Evolutionary conservation across 2,329 filamentous ascomycete genomes (phyloP).

Genomic region (Phialocephala subalpina): DNA sequence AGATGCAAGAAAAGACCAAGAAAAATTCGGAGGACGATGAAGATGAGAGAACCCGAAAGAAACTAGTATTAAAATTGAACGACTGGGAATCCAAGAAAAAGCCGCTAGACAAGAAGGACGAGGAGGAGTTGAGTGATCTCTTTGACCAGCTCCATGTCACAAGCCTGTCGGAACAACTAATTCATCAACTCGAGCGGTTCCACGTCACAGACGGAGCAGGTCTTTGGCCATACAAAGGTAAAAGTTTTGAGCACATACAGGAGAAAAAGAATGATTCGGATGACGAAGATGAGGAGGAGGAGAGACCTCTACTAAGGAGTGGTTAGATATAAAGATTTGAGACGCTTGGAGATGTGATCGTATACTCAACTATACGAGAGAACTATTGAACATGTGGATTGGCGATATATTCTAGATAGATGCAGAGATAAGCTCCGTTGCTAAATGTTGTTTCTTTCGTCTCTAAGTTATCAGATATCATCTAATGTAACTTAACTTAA

Average conservation of each 20-base stretch:
- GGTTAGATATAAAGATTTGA: too few relatives aligned
- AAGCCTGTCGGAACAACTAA: constrained; percentile 13
- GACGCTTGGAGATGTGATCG: too few relatives aligned
- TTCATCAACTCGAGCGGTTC: constrained; percentile 8
- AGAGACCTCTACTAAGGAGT: constrained; percentile 1
- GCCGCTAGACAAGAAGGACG: neutral
- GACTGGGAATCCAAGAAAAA: neutral
- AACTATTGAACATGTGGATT: too few relatives aligned
- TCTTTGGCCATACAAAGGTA: constrained; percentile 8
- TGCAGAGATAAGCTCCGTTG: constrained; percentile 5
- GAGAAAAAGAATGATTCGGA: constrained; percentile 8
- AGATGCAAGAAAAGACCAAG: neutral
- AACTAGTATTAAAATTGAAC: constrained; percentile 2
- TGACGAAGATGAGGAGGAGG: constrained; percentile 4
- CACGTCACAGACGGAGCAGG: constrained; percentile 12
- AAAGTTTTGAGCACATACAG: constrained; percentile 9
- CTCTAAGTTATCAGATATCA: constrained; percentile 5
- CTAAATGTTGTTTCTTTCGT: constrained; percentile 13
- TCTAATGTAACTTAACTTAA: too few relatives aligned
- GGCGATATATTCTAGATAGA: too few relatives aligned
- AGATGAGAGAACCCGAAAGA: constrained; percentile 2
- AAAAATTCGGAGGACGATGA: neutral
- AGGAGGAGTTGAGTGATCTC: constrained; percentile 8
- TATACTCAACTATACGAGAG: too few relatives aligned
- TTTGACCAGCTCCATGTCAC: constrained; percentile 2